These are phyloP conservation scores for Stentor coeruleus DNA, from an alignment of 73 alveolate species.

Conservation along the genomic window DNA sequence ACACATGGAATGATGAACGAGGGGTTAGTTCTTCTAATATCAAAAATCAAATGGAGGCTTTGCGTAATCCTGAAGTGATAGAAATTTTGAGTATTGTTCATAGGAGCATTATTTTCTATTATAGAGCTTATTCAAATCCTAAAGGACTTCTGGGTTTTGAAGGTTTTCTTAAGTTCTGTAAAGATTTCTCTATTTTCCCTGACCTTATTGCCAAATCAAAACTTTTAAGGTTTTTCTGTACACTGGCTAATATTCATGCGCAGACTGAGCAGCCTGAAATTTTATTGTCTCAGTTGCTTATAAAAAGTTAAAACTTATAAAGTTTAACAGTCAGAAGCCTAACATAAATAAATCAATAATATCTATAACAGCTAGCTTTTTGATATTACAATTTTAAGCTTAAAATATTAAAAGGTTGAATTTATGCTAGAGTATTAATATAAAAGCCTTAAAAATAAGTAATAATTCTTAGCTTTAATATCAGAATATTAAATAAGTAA, in stretches of 20 bases:
- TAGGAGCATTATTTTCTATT: constrained; percentile 49
- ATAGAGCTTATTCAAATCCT: constrained; percentile 42
- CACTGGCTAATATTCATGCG: constrained; percentile 51
- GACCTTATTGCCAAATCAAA: constrained; percentile 61
- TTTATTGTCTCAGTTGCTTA: background rate
- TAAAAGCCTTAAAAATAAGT: too few species aligned
- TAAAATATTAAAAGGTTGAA: too few species aligned
- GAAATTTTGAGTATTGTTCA: constrained; percentile 62
- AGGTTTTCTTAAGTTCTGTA: constrained; percentile 58
- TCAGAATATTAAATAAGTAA: too few species aligned
- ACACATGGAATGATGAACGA: constrained; percentile 28
- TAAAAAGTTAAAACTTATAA: too few species aligned
- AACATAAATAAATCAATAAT: too few species aligned
- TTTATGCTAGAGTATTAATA: too few species aligned
- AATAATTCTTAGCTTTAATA: too few species aligned
- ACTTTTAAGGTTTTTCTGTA: constrained; percentile 49
- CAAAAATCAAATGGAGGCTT: constrained; percentile 48
- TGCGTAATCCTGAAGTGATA: constrained; percentile 57
- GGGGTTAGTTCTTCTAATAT: constrained; percentile 17
- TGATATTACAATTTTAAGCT: too few species aligned
- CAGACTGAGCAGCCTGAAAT: constrained; percentile 40
- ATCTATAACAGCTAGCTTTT: too few species aligned
- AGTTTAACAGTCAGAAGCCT: too few species aligned
- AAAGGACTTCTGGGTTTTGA: constrained; percentile 54
- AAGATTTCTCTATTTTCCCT: constrained; percentile 72